Percentiles rank a stretch among this genome's conserved stretches.
Conservation (phyloP, 495 filamentous ascomycete species). For the Daldinia bambusicola region DNA sequence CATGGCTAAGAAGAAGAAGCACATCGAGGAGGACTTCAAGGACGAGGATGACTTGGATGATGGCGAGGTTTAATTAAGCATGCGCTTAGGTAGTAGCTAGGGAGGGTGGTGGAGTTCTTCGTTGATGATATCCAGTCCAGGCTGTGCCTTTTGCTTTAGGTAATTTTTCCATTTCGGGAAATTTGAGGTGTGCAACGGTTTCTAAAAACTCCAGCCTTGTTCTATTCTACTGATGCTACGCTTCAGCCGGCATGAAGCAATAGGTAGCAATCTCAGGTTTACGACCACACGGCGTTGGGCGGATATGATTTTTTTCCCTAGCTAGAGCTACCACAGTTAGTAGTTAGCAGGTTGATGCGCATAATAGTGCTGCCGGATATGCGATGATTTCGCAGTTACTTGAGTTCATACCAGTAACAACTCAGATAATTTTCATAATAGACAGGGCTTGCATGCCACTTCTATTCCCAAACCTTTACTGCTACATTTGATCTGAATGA, state of each 20-base stretch:
- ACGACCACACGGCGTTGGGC: not conserved
- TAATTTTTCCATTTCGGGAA: not conserved
- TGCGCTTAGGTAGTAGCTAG: not conserved
- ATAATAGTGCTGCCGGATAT: not conserved
- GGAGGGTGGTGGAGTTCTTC: not conserved
- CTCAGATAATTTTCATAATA: not conserved
- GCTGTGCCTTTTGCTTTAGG: not conserved
- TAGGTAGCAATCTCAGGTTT: not conserved
- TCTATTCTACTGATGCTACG: not conserved
- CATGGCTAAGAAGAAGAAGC: constrained; percentile 11
- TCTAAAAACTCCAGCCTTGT: not conserved
- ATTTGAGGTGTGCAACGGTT: not conserved
- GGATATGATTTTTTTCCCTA: not conserved
- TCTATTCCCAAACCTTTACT: too few relatives aligned
- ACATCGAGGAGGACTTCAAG: not conserved
- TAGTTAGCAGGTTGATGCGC: not conserved
- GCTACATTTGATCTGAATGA: too few relatives aligned
- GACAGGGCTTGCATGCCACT: not conserved
- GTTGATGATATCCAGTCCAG: not conserved
- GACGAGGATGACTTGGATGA: not conserved
- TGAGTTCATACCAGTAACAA: not conserved
- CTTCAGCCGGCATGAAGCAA: not conserved
- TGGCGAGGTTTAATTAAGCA: constrained; percentile 20
- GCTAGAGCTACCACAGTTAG: not conserved
- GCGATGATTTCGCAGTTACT: not conserved